Percentiles rank a stretch among this genome's conserved stretches.
phyloP scores from a whole-genome alignment of 1,284 basidiomycete genomes.

The Marasmius tenuissimus region DNA sequence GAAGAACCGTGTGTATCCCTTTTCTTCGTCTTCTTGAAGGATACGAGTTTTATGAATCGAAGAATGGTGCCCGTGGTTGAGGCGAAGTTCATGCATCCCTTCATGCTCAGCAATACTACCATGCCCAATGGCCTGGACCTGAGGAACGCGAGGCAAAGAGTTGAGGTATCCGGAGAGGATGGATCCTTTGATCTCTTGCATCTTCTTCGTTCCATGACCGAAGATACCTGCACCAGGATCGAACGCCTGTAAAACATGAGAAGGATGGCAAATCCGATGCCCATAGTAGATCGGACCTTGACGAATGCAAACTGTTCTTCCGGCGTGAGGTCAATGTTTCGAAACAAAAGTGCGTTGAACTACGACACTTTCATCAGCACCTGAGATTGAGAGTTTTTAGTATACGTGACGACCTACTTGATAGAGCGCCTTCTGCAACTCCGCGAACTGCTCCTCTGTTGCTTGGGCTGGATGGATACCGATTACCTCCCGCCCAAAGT shows the following conservation, averaged over 20 bases:
- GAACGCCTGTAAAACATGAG: conserved; percentile 44
- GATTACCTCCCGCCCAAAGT: conserved; percentile 53
- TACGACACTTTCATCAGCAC: conserved; percentile 24
- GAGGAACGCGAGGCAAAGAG: conserved; percentile 69
- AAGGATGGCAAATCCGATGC: neutral
- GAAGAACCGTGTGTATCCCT: conserved; percentile 63
- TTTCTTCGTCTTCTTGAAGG: conserved; percentile 54
- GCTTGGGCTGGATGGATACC: conserved; percentile 50
- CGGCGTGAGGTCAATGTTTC: conserved; percentile 65
- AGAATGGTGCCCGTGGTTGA: conserved; percentile 69
- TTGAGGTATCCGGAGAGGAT: conserved; percentile 73
- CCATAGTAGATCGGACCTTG: conserved; percentile 45
- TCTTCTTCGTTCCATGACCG: conserved; percentile 73
- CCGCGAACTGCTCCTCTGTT: conserved; percentile 43
- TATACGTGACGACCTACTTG: conserved; percentile 32
- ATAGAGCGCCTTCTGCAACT: conserved; percentile 53
- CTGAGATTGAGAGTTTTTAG: neutral
- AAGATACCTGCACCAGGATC: conserved; percentile 61
- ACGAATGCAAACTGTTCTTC: conserved; percentile 83
- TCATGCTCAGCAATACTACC: conserved; percentile 64
- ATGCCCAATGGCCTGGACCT: conserved; percentile 75
- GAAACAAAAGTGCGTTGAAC: conserved; percentile 76
- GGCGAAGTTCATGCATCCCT: conserved; percentile 55
- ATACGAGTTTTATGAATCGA: conserved; percentile 66
- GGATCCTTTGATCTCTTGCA: conserved; percentile 53